These are phyloP conservation scores for Mortierella sp. DNA, from an alignment of 371 early-diverging fungal species.

Conservation along the genomic window DNA sequence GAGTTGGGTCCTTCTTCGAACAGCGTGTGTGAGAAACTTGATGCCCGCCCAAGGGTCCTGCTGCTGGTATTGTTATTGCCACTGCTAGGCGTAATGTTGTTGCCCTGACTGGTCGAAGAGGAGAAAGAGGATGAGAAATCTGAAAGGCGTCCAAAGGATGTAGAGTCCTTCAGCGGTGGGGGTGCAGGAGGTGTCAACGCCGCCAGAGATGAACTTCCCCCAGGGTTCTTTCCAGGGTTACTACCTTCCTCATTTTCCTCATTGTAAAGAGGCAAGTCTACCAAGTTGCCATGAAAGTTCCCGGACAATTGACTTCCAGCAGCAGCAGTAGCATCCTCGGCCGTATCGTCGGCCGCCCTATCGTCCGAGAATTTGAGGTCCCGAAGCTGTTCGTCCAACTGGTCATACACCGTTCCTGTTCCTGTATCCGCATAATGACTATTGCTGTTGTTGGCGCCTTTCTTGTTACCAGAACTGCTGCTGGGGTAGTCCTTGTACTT, in stretches of 20 bases:
- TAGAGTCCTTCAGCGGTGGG: conserved; percentile 43
- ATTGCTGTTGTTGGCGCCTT: conserved; percentile 10
- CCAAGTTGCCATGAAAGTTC: conserved; percentile 46
- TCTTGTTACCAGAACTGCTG: conserved; percentile 1
- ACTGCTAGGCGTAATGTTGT: conserved; percentile 25
- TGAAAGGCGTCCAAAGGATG: conserved; percentile 24
- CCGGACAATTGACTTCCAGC: conserved; percentile 6
- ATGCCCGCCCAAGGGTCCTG: conserved; percentile 10
- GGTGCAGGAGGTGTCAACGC: conserved; percentile 28
- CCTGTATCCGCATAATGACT: conserved; percentile 36
- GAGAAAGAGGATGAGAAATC: conserved; percentile 10
- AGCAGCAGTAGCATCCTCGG: background rate
- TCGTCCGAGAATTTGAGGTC: conserved; percentile 59
- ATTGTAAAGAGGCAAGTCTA: conserved; percentile 35
- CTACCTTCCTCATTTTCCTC: conserved; percentile 19
- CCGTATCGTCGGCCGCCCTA: conserved; percentile 21
- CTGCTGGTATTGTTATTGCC: background rate
- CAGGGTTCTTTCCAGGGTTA: conserved; percentile 14
- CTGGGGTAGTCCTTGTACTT: conserved; percentile 67
- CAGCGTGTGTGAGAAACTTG: conserved; percentile 30
- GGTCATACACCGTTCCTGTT: conserved; percentile 31
- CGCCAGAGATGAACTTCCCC: conserved; percentile 25
- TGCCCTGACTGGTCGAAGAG: conserved; percentile 37
- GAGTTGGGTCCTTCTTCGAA: conserved; percentile 16
- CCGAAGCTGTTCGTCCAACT: conserved; percentile 42